phyloP scores from a whole-genome alignment of 345 rosid species.

The Cardamine resedifolia region DNA sequence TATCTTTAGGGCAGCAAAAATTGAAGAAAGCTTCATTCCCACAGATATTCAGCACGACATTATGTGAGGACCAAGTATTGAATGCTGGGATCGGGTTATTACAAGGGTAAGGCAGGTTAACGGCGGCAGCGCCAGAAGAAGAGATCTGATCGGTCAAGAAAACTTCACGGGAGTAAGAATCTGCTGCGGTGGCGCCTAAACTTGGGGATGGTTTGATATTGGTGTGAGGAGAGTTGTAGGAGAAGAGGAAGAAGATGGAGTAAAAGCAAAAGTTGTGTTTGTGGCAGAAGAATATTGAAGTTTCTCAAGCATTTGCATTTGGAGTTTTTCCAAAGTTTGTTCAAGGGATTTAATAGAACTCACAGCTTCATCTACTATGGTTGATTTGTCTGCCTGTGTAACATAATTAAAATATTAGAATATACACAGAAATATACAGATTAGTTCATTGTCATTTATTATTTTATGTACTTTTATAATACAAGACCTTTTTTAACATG shows the following conservation, averaged over 20 bases:
- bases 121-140: neutral
- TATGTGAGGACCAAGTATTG: no score
- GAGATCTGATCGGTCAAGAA: conserved; percentile 54
- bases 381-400: conserved; percentile 72
- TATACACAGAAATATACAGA: conserved; percentile 1
- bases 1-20: conserved; percentile 46
- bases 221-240: conserved; percentile 34
- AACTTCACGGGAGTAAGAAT: conserved; percentile 44
- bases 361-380: conserved; percentile 69
- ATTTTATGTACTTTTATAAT: neutral
- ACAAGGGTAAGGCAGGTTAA: conserved; percentile 40
- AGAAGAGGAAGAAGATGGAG: conserved; percentile 39
- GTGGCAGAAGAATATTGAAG: conserved; percentile 35
- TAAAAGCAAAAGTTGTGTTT: conserved; percentile 30
- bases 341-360: conserved; percentile 48
- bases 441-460: neutral
- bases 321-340: conserved; percentile 43
- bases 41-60: no score
- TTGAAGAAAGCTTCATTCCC: conserved; percentile 60
- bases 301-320: conserved; percentile 53
- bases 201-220: conserved; percentile 28
- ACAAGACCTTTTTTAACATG: neutral
- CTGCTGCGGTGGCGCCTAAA: conserved; percentile 5
- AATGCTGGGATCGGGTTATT: conserved; percentile 32
- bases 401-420: neutral